Base-by-base conservation (phyloP, 257 asterid species). In the Echium plantagineum region DNA sequence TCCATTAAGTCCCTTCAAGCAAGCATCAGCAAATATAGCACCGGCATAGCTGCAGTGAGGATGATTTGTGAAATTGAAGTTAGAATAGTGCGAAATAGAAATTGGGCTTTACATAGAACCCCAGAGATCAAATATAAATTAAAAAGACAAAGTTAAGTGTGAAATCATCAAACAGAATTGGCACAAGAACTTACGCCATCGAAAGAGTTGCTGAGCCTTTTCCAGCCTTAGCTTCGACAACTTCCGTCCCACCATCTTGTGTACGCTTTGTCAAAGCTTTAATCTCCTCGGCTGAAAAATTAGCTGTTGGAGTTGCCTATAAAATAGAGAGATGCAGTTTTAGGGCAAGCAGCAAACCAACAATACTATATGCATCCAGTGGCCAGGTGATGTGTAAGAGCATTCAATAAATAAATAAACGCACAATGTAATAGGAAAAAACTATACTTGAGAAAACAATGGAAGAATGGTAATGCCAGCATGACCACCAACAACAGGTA, bases 1-100 rank as follows among this genome's bases (percentile, higher is more conserved):
- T n/a, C 95, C 96, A 70, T 90, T 90, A 31, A 86, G 91, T 58
- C 97, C 96, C 71, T 83, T 89, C 63, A 89, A 73, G 78, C 95
- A 86, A 60, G 97, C 96, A 84, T 90, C 97, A 15, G 94, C 93
- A 68, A 87, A 90, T 47, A 83, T 72, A 47, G 97, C 94, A 20
- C 96, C 94, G 3, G 96, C 94, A 78, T 85, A 90, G 61, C 96
- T 86, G 85, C 75, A 6, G 55, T 15, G 21, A 59, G 3, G 49
- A 16, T 21, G 47, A 59, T 58, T 49, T 51, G 63, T 55, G 47
- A 1, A 7, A 7, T 0, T 24, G 3, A 35, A 35, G 13, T 35
- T 7, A 35, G 47, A 3, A 35, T 6, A 35, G 13, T 35, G 9
- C 9, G 1, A 10, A 35, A 35, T 35, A 35, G 47, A 35, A 35